Percentiles rank a stretch among this genome's conserved stretches.
Evolutionary conservation across 179 eudicot species (phyloP).

Genomic region (Spinacia oleracea): DNA sequence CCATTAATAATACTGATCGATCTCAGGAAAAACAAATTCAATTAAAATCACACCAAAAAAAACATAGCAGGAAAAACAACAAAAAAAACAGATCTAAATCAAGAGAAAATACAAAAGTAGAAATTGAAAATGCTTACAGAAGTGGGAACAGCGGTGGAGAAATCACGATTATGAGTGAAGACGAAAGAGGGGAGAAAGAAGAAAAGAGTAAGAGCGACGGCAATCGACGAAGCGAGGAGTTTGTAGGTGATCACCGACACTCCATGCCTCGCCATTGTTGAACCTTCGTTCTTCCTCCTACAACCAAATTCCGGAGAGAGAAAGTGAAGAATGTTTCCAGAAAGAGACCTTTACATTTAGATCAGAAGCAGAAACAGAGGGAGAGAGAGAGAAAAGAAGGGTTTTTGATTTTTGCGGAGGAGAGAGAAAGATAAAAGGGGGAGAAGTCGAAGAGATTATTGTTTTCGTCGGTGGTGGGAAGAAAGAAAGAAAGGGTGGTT

Average conservation of each 20-base stretch:
- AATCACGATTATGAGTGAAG: slow-evolving; percentile 27
- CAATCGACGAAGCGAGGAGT: slow-evolving; percentile 34
- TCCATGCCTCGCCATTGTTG: slow-evolving; percentile 21
- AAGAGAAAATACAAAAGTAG: background rate
- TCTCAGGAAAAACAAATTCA: background rate
- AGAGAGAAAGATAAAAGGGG: background rate
- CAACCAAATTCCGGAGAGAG: background rate
- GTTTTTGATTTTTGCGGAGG: background rate
- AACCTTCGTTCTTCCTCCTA: background rate
- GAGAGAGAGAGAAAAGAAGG: background rate
- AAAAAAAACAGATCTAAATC: slow-evolving; percentile 21
- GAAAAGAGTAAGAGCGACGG: slow-evolving; percentile 30
- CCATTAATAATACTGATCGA: background rate
- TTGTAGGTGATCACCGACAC: slow-evolving; percentile 23
- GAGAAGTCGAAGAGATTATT: background rate
- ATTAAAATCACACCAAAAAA: background rate
- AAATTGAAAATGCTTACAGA: slow-evolving; percentile 15
- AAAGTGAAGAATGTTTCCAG: background rate
- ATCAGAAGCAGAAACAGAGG: slow-evolving; percentile 12
- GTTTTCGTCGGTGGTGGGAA: background rate
- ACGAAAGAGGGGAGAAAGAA: slow-evolving; percentile 34
- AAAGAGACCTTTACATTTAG: background rate
- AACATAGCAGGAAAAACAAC: background rate
- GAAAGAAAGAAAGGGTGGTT: background rate
- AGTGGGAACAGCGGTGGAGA: slow-evolving; percentile 8